phyloP scores from a whole-genome alignment of 305 asterid species.

The Ilex paraguariensis region DNA sequence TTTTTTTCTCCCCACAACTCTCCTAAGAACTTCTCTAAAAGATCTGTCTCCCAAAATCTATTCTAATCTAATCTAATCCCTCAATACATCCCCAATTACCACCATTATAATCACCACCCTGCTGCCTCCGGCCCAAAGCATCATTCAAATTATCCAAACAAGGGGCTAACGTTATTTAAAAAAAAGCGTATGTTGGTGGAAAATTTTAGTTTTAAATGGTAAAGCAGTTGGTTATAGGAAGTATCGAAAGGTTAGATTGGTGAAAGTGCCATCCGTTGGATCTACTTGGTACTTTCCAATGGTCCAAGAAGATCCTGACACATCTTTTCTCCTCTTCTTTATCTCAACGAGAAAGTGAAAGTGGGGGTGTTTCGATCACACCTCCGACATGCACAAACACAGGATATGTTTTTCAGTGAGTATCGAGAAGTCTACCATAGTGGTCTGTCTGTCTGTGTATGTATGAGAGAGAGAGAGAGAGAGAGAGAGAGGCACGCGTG shows the following conservation, averaged over 20 bases:
- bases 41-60: too few species aligned
- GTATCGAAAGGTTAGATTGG: constrained; percentile 40
- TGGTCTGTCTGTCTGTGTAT: too few species aligned
- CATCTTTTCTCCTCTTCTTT: constrained; percentile 1
- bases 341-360: constrained; percentile 6
- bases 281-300: constrained; percentile 38
- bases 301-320: constrained; percentile 34
- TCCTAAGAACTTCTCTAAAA: too few species aligned
- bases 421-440: constrained; percentile 16
- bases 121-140: too few species aligned
- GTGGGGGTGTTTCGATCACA: neutral
- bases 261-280: constrained; percentile 56
- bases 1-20: too few species aligned
- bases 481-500: constrained; percentile 26
- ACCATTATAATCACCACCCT: too few species aligned
- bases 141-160: too few species aligned
- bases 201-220: too few species aligned
- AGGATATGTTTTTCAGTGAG: constrained; percentile 46
- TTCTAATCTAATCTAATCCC: too few species aligned
- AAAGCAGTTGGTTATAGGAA: constrained; percentile 23
- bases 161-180: too few species aligned
- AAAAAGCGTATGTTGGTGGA: too few species aligned
- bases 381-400: constrained; percentile 9
- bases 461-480: neutral
- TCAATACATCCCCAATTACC: too few species aligned